Conservation (phyloP, 2,329 filamentous ascomycete species). For the Talaromyces sp. region DNA sequence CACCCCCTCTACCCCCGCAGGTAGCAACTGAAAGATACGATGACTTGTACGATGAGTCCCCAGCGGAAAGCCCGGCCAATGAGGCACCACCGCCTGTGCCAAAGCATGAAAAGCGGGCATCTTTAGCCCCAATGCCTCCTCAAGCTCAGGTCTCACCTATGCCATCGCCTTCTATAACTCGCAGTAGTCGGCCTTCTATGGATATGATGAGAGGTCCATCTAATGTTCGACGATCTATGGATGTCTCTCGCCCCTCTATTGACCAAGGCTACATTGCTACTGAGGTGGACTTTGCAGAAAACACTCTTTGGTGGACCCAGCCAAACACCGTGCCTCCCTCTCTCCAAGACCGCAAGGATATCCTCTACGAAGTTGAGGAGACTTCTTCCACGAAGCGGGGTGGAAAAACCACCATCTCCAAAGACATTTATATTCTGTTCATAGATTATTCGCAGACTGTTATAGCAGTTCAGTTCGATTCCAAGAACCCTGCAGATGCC, state of each 20-base stretch:
- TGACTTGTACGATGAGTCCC: conserved; percentile 51
- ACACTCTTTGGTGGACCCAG: conserved; percentile 85
- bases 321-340: conserved; percentile 76
- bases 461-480: conserved; percentile 77
- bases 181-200: conserved; percentile 61
- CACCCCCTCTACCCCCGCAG: conserved; percentile 31
- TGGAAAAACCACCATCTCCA: conserved; percentile 71
- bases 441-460: conserved; percentile 96
- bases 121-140: conserved; percentile 53
- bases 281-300: conserved; percentile 76
- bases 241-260: conserved; percentile 71
- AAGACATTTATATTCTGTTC: conserved; percentile 85
- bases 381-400: conserved; percentile 69
- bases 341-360: conserved; percentile 79
- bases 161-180: conserved; percentile 49
- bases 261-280: conserved; percentile 85
- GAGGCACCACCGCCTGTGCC: conserved; percentile 33
- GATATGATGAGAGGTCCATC: conserved; percentile 62
- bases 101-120: conserved; percentile 44
- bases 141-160: conserved; percentile 34
- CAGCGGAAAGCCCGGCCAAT: conserved; percentile 38
- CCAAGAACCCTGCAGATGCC: conserved; percentile 71
- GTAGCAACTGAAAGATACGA: conserved; percentile 43
- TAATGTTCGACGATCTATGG: conserved; percentile 67
- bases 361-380: conserved; percentile 82